A percentile compares a stretch with the other conserved stretches of the same genome.
Conservation (phyloP, 208 protist genomes). For the Leishmania amazonensis region DNA sequence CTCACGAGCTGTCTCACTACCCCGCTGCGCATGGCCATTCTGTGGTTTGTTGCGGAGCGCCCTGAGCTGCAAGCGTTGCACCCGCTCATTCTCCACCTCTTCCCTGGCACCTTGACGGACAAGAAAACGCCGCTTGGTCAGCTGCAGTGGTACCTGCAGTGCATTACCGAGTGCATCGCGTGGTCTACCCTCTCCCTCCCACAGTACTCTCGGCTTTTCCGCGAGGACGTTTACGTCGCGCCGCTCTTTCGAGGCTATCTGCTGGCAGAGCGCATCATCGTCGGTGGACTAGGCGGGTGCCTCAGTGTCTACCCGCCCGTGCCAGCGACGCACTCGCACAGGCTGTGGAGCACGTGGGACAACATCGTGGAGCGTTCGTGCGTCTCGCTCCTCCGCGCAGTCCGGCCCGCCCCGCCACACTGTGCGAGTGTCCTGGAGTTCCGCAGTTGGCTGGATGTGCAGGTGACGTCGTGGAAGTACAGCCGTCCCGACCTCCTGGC, state of each 20-base stretch:
- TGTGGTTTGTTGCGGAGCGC: slow-evolving; percentile 90
- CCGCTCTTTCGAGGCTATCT: slow-evolving; percentile 98
- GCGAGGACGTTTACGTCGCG: slow-evolving; percentile 97
- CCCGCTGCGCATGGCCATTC: slow-evolving; percentile 95
- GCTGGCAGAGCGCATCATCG: slow-evolving; percentile 96
- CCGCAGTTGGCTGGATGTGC: slow-evolving; percentile 79
- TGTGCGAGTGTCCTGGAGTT: slow-evolving; percentile 68
- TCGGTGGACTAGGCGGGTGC: slow-evolving; percentile 86
- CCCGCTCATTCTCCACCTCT: slow-evolving; percentile 74
- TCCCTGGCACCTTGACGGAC: slow-evolving; percentile 77
- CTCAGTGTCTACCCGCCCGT: slow-evolving; percentile 94
- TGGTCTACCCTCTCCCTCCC: slow-evolving; percentile 94
- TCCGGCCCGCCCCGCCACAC: slow-evolving; percentile 60
- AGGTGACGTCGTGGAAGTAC: slow-evolving; percentile 74
- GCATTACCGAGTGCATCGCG: slow-evolving; percentile 98
- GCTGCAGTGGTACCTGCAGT: slow-evolving; percentile 99
- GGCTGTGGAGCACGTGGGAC: slow-evolving; percentile 93
- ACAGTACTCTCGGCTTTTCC: slow-evolving; percentile 85
- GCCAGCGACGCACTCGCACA: slow-evolving; percentile 88
- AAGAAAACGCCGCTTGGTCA: slow-evolving; percentile 96
- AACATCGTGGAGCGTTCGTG: slow-evolving; percentile 75
- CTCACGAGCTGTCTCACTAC: slow-evolving; percentile 99
- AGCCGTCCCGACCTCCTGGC: slow-evolving; percentile 33
- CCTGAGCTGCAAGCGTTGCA: slow-evolving; percentile 60
- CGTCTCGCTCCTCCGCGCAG: slow-evolving; percentile 55